Evolutionary conservation across 768 basidiomycete species (phyloP), one percentile per base, ranked within the genome.

Genomic region (Tulasnella sp.): DNA sequence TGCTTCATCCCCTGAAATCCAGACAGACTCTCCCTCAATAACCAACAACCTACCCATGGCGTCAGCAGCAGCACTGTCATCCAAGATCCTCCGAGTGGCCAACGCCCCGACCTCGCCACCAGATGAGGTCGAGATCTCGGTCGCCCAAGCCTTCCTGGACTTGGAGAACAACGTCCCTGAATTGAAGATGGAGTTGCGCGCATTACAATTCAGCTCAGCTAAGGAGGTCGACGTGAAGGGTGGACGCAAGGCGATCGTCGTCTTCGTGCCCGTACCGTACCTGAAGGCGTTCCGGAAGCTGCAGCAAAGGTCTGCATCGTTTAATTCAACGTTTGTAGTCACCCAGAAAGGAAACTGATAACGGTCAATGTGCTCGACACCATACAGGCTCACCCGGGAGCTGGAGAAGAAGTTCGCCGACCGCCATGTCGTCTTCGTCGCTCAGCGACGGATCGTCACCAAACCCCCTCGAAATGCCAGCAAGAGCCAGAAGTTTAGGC

Each of bases 361-460:
- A 22, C 31, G 16, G 4, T 37, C 28, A 73, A 37, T 44, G 72
- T 73, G 31, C n/a, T 76, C 20, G 77, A 22, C 40, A 34, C 9
- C 74, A 76, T 54, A 34, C 85, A 99, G 97, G 87, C 93, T 99
- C 86, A 98, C 97, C 82, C 93, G 97, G 78, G 97, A 99, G 87
- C 91, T 99, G 85, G 98, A 99, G 92, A 99, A 99, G 92, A 99
- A 99, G 89, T 98, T 99, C 89, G 96, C 98, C 72, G 98, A 99
- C 89, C 93, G 96, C 86, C 97, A 99, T 88, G 96, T 99, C 86
- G 95, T 99, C 81, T 99, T 99, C 87, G 92, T 99, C 86, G 98
- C 95, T 79, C 98, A 99, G 89, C 96, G 98, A 87, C 93, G 97
- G 85, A 96, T 98, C 93, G 90, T 99, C 87, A 94, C 93, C 89